These are phyloP conservation scores for Magnaporthiopsis incrustans DNA, from an alignment of 2,329 filamentous ascomycete genomes.

Conservation along the genomic window DNA sequence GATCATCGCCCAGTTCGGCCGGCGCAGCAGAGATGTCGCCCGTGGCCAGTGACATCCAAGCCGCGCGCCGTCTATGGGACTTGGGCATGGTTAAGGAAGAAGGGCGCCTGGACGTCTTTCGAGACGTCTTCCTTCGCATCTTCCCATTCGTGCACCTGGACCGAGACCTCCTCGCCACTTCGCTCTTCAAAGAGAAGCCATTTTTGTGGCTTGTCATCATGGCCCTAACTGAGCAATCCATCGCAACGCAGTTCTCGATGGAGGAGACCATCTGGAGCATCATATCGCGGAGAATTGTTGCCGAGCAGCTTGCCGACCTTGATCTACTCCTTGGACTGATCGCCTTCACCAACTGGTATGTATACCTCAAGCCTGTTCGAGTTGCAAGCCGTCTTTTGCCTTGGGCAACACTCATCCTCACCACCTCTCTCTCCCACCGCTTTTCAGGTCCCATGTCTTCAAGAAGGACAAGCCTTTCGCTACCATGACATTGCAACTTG, in stretches of 20 bases:
- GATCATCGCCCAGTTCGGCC: too few relatives aligned
- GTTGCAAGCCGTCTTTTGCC: too few relatives aligned
- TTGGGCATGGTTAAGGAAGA: slow-evolving; percentile 9
- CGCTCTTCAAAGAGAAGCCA: slow-evolving; percentile 13
- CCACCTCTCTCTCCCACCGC: not conserved
- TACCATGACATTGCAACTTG: slow-evolving; percentile 17
- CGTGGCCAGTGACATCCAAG: not conserved
- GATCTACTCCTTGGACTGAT: slow-evolving; percentile 11
- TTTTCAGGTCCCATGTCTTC: slow-evolving; percentile 17
- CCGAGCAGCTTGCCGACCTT: slow-evolving; percentile 8
- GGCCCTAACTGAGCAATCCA: slow-evolving; percentile 6
- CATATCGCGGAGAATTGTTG: slow-evolving; percentile 9
- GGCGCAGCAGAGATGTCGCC: too few relatives aligned
- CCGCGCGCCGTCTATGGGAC: not conserved
- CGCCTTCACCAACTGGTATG: slow-evolving; percentile 10
- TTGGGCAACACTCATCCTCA: not conserved
- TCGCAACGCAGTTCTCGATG: slow-evolving; percentile 10
- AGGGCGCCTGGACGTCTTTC: slow-evolving; percentile 14
- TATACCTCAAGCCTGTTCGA: not conserved
- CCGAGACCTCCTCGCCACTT: slow-evolving; percentile 6
- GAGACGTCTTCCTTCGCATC: slow-evolving; percentile 11
- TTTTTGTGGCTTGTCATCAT: slow-evolving; percentile 17
- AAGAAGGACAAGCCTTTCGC: slow-evolving; percentile 21
- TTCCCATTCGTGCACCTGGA: slow-evolving; percentile 13
- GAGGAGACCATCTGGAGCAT: slow-evolving; percentile 12